phyloP scores from a whole-genome alignment of 352 stramenopile species.

The Phytophthora megakarya region DNA sequence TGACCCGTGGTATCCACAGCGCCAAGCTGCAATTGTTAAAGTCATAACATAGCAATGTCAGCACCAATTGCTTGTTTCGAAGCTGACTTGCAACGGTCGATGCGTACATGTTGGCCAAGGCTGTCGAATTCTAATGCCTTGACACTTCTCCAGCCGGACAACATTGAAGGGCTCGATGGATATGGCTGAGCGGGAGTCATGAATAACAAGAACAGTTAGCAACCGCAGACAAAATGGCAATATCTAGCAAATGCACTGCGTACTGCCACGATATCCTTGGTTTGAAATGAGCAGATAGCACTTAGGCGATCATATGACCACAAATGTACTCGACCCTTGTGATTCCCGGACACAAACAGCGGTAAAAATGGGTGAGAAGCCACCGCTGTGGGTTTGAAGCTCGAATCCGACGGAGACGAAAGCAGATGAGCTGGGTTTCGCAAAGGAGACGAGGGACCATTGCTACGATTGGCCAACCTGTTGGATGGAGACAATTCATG shows the following conservation, averaged over 20 bases:
- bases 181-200: constrained; percentile 47
- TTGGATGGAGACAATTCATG: constrained; percentile 33
- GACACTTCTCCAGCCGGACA: constrained; percentile 58
- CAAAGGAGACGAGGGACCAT: constrained; percentile 31
- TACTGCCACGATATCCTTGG: constrained; percentile 67
- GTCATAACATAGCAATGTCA: background rate
- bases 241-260: constrained; percentile 3
- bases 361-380: constrained; percentile 79
- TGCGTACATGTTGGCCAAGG: constrained; percentile 71
- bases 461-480: constrained; percentile 25
- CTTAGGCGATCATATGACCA: constrained; percentile 88
- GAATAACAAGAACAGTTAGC: background rate
- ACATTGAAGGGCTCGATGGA: constrained; percentile 58
- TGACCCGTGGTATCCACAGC: constrained; percentile 71
- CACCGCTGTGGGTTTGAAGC: constrained; percentile 79
- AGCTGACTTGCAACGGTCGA: no score
- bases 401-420: constrained; percentile 41
- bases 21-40: constrained; percentile 67
- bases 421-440: constrained; percentile 38
- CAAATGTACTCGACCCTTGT: constrained; percentile 80
- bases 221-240: background rate
- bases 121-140: constrained; percentile 84
- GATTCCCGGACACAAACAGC: constrained; percentile 81
- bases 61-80: background rate
- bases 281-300: constrained; percentile 68